Conservation (phyloP, 73 alveolate species). For the Tetrahymena elliotti region DNA sequence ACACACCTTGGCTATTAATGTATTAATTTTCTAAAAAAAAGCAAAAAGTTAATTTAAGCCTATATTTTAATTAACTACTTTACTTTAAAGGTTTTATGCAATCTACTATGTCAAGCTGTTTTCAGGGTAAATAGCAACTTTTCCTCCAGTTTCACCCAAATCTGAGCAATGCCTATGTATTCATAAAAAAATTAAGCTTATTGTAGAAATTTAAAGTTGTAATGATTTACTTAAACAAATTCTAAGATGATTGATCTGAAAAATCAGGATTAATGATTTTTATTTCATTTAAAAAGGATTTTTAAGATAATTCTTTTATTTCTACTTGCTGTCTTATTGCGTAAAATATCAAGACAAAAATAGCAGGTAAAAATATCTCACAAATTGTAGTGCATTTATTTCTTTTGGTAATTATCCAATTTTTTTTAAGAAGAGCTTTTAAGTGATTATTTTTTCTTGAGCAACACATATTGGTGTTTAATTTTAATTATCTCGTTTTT, state of each 20-base stretch:
- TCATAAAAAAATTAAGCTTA: background rate
- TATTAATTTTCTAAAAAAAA: background rate
- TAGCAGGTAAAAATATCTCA: conserved; percentile 78
- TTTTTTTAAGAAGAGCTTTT: conserved; percentile 75
- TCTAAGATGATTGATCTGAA: background rate
- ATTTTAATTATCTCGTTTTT: background rate
- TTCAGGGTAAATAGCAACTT: background rate
- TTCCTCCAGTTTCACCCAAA: background rate
- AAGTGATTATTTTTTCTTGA: conserved; percentile 36
- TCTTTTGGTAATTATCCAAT: conserved; percentile 83
- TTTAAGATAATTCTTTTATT: background rate
- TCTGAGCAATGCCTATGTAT: background rate
- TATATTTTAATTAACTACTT: background rate
- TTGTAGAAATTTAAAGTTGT: background rate
- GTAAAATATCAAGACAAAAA: background rate
- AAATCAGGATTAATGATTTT: background rate
- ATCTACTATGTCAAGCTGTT: background rate
- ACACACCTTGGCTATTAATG: background rate
- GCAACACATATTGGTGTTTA: background rate
- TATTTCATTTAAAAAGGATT: background rate
- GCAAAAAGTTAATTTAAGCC: background rate
- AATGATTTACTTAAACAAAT: background rate
- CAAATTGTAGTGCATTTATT: conserved; percentile 59
- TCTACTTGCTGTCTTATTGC: background rate
- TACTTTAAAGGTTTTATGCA: background rate